Base-by-base conservation (phyloP, 176 grass and related monocot species). In the Avena atlantica region DNA sequence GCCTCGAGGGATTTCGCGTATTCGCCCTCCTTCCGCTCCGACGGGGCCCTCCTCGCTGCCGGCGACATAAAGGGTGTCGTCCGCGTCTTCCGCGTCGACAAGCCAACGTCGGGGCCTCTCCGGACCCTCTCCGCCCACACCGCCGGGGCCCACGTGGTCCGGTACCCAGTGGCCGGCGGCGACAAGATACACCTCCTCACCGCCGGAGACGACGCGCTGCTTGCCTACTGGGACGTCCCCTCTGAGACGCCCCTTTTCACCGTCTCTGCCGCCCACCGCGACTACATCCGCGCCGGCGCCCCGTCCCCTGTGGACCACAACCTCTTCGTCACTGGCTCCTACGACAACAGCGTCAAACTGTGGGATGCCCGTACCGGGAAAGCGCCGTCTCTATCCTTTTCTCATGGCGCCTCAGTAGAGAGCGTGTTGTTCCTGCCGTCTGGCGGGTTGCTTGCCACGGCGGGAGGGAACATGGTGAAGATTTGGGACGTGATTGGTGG, bases 401-500 rank as follows among this genome's bases (percentile, higher is more conserved):
- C 75, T 36, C 97, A 98, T 0, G 92, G 93, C 12, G 87, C 78
- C n/a, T 67, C 92, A 4, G 91, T 98, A 55, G 96, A 98, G 85
- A 93, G 87, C 75, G 90, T 90, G 57, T 84, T 98, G 3, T 96
- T 98, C 84, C 79, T 98, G 70, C 97, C 97, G 4, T 98, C 94
- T 0, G 97, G 97, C 0, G 97, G 97, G 10, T 83, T 98, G 53
- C 67, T 98, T 8, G 97, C 94, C 21, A 96, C 97, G 0, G 94
- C 97, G 0, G 97, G 97, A 5, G 97, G 94, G 3, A 98, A 94
- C 9, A 81, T 79, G 13, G 90, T 98, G 9, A 98, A 94, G 89
- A 92, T 98, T 68, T 98, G 97, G 97, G 97, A 98, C 27, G 87
- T 94, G 17, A 94, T 98, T 62, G 94, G 88, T 6, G 97, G 97